Evolutionary conservation across 345 rosid species (phyloP), one percentile per base, ranked within the genome.

Genomic region (Draba incana): DNA sequence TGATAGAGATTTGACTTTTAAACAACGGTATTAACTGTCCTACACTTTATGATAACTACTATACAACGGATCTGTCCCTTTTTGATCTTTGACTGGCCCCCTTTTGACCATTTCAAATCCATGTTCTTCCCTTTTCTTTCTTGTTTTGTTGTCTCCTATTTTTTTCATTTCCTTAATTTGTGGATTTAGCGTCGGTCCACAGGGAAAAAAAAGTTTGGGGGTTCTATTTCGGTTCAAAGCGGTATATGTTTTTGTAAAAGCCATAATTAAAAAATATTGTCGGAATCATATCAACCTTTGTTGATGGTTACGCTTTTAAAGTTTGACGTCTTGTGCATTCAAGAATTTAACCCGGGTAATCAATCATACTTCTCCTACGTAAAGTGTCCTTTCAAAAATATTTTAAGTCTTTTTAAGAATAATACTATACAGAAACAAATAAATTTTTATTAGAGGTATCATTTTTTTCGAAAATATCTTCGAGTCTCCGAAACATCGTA

Each of bases 1-100:
- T 39, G 11, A 68, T 2, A 60, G 62, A 67, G 23, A 55, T 62
- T 62, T 62, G 70, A 75, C 78, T 65, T 72, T n/a, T 42, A 49
- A 50, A 39, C 54, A 68, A 75, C 78, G 75, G 78, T 69, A 68
- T 69, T 68, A 75, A 68, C 78, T 68, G 78, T 69, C 78, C 70
- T 70, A 69, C 74, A 68, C 78, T 69, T 62, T 55, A 47, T 30
- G 69, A 62, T 62, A 48, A 68, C 69, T 37, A 62, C 59, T 12
- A 61, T 38, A 75, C 69, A 75, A 75, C 69, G 60, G 60, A 46
- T 75, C 55, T 75, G 70, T 69, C 41, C 52, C 60, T 68, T 67
- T 67, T 51, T 54, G 69, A 75, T 60, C 61, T 39, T 69, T 69
- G 78, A 75, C 74, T 48, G 64, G 70, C 51, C 65, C 71, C 30